A percentile compares a stretch with the other conserved stretches of the same genome.
These are phyloP conservation scores for Lagenidium giganteum DNA, from an alignment of 352 stramenopile genomes.

Conservation along the genomic window DNA sequence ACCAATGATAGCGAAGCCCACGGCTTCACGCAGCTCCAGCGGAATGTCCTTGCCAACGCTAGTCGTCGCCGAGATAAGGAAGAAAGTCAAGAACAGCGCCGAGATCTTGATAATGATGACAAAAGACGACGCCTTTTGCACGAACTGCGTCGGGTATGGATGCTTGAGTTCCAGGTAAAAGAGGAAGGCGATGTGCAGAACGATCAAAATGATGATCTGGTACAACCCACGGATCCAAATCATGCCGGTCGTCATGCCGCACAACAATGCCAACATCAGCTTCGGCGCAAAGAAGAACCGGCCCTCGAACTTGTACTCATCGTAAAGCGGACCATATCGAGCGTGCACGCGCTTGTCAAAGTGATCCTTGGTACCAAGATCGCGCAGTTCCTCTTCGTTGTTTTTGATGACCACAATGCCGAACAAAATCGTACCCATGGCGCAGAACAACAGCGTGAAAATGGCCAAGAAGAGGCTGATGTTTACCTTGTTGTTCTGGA, in stretches of 20 bases:
- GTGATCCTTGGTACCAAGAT: conserved; percentile 67
- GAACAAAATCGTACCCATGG: conserved; percentile 64
- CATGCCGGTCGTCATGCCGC: conserved; percentile 67
- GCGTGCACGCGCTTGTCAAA: conserved; percentile 69
- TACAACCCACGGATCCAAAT: conserved; percentile 54
- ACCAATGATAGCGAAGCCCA: conserved; percentile 61
- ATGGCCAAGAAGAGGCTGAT: conserved; percentile 52
- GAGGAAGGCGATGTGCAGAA: conserved; percentile 60
- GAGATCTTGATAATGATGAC: conserved; percentile 83
- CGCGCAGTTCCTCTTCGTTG: conserved; percentile 61
- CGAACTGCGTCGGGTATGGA: conserved; percentile 63
- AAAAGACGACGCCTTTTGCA: conserved; percentile 72
- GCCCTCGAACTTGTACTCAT: conserved; percentile 73
- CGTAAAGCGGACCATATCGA: conserved; percentile 65
- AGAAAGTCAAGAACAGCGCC: conserved; percentile 62
- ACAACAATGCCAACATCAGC: conserved; percentile 57
- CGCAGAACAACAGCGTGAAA: conserved; percentile 37
- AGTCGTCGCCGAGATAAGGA: conserved; percentile 55
- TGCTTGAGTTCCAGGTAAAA: conserved; percentile 72
- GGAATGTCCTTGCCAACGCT: conserved; percentile 54
- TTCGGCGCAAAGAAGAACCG: conserved; percentile 78
- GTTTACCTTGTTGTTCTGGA: conserved; percentile 43
- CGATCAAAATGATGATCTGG: conserved; percentile 68
- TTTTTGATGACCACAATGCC: conserved; percentile 56
- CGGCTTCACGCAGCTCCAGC: conserved; percentile 47